Evolutionary conservation across 78 protist species (phyloP), one percentile per base, ranked within the genome.

Genomic region (Capsaspora owczarzaki): DNA sequence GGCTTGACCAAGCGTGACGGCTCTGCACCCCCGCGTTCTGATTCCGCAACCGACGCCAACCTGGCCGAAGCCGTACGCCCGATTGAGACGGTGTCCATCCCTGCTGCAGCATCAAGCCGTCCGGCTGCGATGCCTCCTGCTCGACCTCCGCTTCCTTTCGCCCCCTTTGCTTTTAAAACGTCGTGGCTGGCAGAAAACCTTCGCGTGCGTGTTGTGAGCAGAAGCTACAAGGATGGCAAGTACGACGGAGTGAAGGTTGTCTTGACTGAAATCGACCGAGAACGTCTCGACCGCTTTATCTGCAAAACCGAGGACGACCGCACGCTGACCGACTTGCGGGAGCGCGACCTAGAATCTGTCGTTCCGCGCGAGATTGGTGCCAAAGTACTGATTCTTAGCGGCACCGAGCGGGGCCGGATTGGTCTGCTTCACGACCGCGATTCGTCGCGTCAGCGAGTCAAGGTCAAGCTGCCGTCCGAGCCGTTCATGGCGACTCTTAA

Each of bases 151-250:
- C n/a, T n/a, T n/a, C n/a, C n/a, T n/a, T n/a, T n/a, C n/a, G n/a
- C n/a, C n/a, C n/a, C n/a, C n/a, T n/a, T n/a, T n/a, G n/a, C n/a
- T n/a, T n/a, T n/a, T n/a, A n/a, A n/a, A n/a, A n/a, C n/a, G n/a
- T n/a, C 66, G 66, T 87, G 90, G 90, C 41, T 87, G 42, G 44
- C 69, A 41, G 63, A 68, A 12, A 60, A 74, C 43, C 42, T 87
- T 20, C 61, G 84, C 22, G 90, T 87, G 41, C 84, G 85, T 43
- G 68, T 87, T 22, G 79, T 87, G 22, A 82, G 87, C 61, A 79
- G 82, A 60, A 42, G 61, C 23, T 79, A 74, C 12, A 61, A 46
- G n/a, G 74, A 79, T 63, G 90, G 90, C 14, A 68, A 51, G 44
- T 82, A 74, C 46, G 82, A 87, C 79, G 78, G 78, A 43, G 61